These are phyloP conservation scores for Carnegiea gigantea DNA, from an alignment of 179 eudicot species.

Conservation along the genomic window DNA sequence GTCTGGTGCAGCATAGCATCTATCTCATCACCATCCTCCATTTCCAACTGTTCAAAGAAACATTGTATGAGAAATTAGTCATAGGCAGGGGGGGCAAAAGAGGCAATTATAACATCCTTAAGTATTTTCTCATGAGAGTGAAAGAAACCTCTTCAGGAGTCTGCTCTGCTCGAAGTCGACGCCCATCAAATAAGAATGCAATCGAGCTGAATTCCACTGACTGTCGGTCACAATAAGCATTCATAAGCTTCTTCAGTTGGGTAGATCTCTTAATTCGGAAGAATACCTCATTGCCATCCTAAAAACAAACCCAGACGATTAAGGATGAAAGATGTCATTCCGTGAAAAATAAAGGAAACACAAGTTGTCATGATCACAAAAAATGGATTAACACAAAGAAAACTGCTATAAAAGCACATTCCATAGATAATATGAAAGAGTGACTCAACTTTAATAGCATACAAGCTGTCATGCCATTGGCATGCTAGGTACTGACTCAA, in stretches of 20 bases:
- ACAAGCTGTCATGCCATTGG: no score
- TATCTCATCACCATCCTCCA: conserved; percentile 38
- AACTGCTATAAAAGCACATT: no score
- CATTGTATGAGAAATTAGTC: not conserved
- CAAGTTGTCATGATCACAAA: not conserved
- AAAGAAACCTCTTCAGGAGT: conserved; percentile 34
- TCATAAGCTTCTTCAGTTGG: conserved; percentile 37
- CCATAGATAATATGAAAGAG: no score
- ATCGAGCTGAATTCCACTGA: conserved; percentile 30
- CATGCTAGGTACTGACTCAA: no score
- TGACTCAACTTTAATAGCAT: no score
- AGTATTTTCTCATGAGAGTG: not conserved
- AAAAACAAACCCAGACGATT: not conserved
- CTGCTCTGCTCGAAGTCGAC: conserved; percentile 33
- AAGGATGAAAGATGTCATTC: not conserved
- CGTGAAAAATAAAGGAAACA: no score
- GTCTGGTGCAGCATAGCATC: conserved; percentile 39
- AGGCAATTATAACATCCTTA: not conserved
- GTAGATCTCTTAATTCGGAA: conserved; percentile 34
- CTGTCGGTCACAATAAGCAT: conserved; percentile 35
- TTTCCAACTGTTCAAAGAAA: conserved; percentile 24
- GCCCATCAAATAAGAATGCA: conserved; percentile 36
- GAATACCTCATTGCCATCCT: conserved; percentile 39
- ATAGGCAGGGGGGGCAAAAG: not conserved
- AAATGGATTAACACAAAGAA: no score